These are phyloP conservation scores for Rutidosis leptorrhynchoides DNA, from an alignment of 129 eudicot genomes.

Conservation along the genomic window DNA sequence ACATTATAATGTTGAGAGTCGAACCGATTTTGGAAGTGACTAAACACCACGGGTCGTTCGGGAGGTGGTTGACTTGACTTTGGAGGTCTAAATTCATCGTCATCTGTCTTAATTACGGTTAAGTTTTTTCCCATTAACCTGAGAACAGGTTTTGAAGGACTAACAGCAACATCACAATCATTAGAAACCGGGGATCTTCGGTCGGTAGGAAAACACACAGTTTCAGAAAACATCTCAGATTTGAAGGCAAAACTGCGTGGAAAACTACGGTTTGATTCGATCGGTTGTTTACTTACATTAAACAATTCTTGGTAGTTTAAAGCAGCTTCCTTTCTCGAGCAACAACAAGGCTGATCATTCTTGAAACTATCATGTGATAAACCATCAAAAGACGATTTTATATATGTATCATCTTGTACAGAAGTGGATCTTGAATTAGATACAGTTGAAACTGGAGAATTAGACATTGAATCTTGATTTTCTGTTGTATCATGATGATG, in stretches of 20 bases:
- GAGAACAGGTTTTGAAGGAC: slow-evolving; percentile 70
- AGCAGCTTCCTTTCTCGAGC: slow-evolving; percentile 59
- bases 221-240: slow-evolving; percentile 31
- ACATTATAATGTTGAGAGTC: slow-evolving; percentile 21
- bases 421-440: slow-evolving; percentile 52
- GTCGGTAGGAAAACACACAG: slow-evolving; percentile 18
- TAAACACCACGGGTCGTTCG: slow-evolving; percentile 22
- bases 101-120: slow-evolving; percentile 61
- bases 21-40: slow-evolving; percentile 24
- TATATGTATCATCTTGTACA: slow-evolving; percentile 25
- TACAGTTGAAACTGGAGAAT: slow-evolving; percentile 63
- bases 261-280: slow-evolving; percentile 17
- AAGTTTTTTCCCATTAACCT: slow-evolving; percentile 89
- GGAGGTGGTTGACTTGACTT: slow-evolving; percentile 28
- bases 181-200: slow-evolving; percentile 15
- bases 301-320: slow-evolving; percentile 46
- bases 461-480: slow-evolving; percentile 48
- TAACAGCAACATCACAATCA: slow-evolving; percentile 39
- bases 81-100: slow-evolving; percentile 30
- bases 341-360: slow-evolving; percentile 64
- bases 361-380: slow-evolving; percentile 20
- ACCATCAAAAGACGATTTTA: slow-evolving; percentile 20
- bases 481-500: slow-evolving; percentile 14
- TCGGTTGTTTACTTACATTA: slow-evolving; percentile 36
- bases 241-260: slow-evolving; percentile 23